Evolutionary conservation across 345 rosid species (phyloP), one percentile per base, ranked within the genome.

Genomic region (Euphorbia peplus): DNA sequence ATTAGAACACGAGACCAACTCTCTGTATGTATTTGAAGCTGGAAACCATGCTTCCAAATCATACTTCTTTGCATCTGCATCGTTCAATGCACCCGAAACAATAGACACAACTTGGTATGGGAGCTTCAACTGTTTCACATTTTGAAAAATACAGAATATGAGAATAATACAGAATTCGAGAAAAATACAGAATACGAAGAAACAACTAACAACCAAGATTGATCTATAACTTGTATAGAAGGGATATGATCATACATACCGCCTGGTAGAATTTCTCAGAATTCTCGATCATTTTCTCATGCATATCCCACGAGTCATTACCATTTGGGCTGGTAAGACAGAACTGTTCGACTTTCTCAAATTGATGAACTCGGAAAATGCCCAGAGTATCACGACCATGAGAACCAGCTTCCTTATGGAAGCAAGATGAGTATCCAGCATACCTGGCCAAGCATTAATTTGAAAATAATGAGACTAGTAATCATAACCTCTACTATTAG

Each of bases 31-130:
- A 73, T 80, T 83, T 0, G 99, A 95, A 66, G 96, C 86, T 8
- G 98, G 98, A 77, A 89, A 93, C 98, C 98, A 91, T 24, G 82
- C 98, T 80, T 93, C 99, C 75, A 95, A 76, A 71, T 95, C 99
- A 51, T 86, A 91, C 81, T 95, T 95, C 78, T 95, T 91, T 7
- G 99, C 99, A 47, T 97, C 99, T 22, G 97, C 93, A 67, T 88
- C 95, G 71, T 92, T 92, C 76, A 92, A 61, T 29, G 95, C 96
- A 63, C 98, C 98, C 50, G 99, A 91, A 37, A 95, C 99, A 2
- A 95, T 95, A 8, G 95, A 68, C 64, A 95, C 96, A 1, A 90
- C 51, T 76, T 72, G 97, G 70, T 95, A 91, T 14, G 99, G 97
- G 39, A 95, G 65, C 22, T 81, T 79, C 15, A 95, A 90, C 97